phyloP scores from a whole-genome alignment of 345 rosid genomes.

The Pistacia integerrima region DNA sequence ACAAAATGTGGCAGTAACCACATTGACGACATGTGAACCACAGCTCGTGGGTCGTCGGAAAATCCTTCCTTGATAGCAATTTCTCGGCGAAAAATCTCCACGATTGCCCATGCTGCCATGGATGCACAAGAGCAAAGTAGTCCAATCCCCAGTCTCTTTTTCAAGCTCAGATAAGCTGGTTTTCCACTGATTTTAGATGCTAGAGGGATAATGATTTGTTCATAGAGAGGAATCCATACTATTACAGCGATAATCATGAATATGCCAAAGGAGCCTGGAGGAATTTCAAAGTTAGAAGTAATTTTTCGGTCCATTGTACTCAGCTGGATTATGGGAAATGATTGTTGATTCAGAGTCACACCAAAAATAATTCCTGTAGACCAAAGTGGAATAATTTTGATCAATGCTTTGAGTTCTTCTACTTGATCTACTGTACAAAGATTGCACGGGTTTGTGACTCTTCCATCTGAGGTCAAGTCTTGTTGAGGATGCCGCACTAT shows the following conservation, averaged over 20 bases:
- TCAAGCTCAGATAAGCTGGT: constrained; percentile 38
- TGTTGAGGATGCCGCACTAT: constrained; percentile 30
- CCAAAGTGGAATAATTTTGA: constrained; percentile 52
- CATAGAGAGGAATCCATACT: constrained; percentile 46
- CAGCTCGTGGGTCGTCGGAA: constrained; percentile 21
- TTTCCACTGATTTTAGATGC: constrained; percentile 38
- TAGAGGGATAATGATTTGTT: constrained; percentile 38
- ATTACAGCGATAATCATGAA: constrained; percentile 39
- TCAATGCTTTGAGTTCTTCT: constrained; percentile 58
- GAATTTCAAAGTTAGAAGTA: constrained; percentile 46
- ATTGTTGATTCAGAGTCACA: constrained; percentile 38
- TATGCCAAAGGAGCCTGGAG: constrained; percentile 45
- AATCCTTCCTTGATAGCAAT: constrained; percentile 30
- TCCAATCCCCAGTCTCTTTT: constrained; percentile 57
- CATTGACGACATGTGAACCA: constrained; percentile 44
- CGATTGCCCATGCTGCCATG: constrained; percentile 36
- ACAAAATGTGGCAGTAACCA: constrained; percentile 47
- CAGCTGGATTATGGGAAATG: constrained; percentile 41
- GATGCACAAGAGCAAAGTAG: constrained; percentile 27
- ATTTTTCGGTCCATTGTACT: constrained; percentile 61
- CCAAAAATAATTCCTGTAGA: constrained; percentile 50
- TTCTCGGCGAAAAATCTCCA: constrained; percentile 40
- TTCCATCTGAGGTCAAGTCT: constrained; percentile 37
- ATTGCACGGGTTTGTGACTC: constrained; percentile 41
- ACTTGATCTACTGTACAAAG: constrained; percentile 62